phyloP scores from a whole-genome alignment of 2,329 filamentous ascomycete species.

The Arachnomyces sp. region DNA sequence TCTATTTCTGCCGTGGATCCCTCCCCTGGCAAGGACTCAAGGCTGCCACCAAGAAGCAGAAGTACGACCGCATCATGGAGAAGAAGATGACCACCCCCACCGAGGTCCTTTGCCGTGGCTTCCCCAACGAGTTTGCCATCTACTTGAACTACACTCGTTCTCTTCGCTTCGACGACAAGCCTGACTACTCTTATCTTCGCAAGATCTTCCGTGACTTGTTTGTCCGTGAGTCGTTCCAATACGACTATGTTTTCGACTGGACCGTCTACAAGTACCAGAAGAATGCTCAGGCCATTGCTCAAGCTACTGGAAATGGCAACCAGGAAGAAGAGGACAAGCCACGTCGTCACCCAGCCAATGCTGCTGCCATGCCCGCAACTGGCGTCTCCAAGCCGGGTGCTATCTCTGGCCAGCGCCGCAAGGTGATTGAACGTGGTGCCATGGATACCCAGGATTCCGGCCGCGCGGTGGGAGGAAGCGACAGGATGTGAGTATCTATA shows the following conservation, averaged over 20 bases:
- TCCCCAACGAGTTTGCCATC: conserved; percentile 99
- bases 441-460: conserved; percentile 56
- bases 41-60: conserved; percentile 99
- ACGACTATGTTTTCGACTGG: conserved; percentile 99
- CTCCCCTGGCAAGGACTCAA: conserved; percentile 98
- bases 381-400: conserved; percentile 62
- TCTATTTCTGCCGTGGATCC: conserved; percentile 98
- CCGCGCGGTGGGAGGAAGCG: conserved; percentile 69
- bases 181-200: conserved; percentile 97
- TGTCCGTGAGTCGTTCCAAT: conserved; percentile 97
- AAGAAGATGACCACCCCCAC: conserved; percentile 99
- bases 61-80: conserved; percentile 99
- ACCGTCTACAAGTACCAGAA: conserved; percentile 99
- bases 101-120: conserved; percentile 95
- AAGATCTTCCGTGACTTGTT: conserved; percentile 99
- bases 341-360: conserved; percentile 58
- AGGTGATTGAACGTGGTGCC: conserved; percentile 65
- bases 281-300: conserved; percentile 90
- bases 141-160: conserved; percentile 99
- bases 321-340: conserved; percentile 62
- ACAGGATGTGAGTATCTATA: conserved; percentile 96
- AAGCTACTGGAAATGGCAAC: conserved; percentile 60
- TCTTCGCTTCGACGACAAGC: conserved; percentile 98
- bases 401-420: conserved; percentile 68
- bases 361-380: conserved; percentile 49